Percentiles rank a stretch among this genome's conserved stretches.
Conservation (phyloP, 116 monocot genomes). For the Cymodocea nodosa region DNA sequence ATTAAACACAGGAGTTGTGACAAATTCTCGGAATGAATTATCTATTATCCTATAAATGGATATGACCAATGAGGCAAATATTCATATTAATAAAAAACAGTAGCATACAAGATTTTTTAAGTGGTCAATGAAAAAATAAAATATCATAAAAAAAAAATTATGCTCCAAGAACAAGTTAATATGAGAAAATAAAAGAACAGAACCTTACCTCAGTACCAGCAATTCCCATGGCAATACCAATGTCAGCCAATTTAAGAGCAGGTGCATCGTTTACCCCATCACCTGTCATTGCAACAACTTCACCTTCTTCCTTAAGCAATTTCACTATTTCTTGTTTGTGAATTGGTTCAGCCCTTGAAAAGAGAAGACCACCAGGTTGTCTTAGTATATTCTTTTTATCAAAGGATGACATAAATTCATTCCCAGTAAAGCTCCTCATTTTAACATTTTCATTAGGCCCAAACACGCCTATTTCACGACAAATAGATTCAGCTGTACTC, state of each 20-base stretch:
- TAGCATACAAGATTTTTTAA: no score
- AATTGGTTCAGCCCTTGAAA: constrained; percentile 87
- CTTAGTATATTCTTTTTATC: constrained; percentile 55
- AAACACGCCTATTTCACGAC: constrained; percentile 88
- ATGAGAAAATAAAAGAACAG: not conserved
- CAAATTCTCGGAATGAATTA: no score
- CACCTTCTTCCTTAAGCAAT: constrained; percentile 89
- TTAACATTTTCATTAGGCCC: constrained; percentile 40
- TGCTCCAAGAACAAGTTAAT: not conserved
- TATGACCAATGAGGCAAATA: no score
- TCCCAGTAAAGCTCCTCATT: constrained; percentile 69
- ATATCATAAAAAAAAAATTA: not conserved
- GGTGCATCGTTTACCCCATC: constrained; percentile 99
- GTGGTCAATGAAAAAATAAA: not conserved
- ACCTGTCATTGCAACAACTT: constrained; percentile 97
- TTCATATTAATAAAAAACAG: no score
- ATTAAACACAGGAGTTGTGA: no score
- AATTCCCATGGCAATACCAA: constrained; percentile 97
- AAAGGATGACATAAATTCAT: constrained; percentile 57
- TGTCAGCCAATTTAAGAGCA: constrained; percentile 90
- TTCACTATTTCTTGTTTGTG: constrained; percentile 97
- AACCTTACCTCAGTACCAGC: constrained; percentile 82
- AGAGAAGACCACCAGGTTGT: constrained; percentile 63
- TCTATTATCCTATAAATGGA: no score
- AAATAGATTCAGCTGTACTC: constrained; percentile 91